These are phyloP conservation scores for Skeletonema menzelii DNA, from an alignment of 108 stramenopile genomes.

Conservation along the genomic window DNA sequence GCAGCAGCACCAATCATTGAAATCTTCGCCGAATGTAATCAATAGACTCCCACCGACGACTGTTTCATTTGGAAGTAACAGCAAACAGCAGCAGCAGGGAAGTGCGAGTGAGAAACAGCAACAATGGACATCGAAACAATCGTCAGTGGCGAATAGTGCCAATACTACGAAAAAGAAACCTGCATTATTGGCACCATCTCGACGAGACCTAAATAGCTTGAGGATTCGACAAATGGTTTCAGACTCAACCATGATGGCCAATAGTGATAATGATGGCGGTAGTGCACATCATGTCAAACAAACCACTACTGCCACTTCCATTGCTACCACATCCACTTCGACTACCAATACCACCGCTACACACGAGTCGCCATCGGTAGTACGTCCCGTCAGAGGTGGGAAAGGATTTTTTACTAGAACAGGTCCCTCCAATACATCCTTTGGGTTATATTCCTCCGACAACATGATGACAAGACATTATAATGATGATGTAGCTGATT, in stretches of 20 bases:
- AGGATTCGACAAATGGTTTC: background rate
- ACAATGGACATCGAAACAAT: background rate
- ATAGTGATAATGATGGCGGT: background rate
- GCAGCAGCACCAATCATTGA: too few relatives aligned
- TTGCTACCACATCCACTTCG: background rate
- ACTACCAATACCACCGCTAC: background rate
- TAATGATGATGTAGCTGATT: background rate
- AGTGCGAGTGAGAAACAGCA: background rate
- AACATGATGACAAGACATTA: background rate
- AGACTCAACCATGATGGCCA: background rate
- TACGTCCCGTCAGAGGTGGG: background rate
- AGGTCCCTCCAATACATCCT: background rate
- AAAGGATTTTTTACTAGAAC: background rate
- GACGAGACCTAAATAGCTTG: background rate
- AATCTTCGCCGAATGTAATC: background rate
- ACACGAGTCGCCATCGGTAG: background rate
- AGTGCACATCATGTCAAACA: background rate
- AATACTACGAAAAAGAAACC: background rate
- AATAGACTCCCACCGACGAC: background rate
- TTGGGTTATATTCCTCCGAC: background rate
- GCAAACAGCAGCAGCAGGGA: background rate
- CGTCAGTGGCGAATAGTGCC: background rate
- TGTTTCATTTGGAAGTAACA: background rate
- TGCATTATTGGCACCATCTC: background rate
- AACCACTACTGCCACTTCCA: background rate